Evolutionary conservation across 2,329 filamentous ascomycete genomes (phyloP), one percentile per base, ranked within the genome.

Genomic region (Fusarium sp.): DNA sequence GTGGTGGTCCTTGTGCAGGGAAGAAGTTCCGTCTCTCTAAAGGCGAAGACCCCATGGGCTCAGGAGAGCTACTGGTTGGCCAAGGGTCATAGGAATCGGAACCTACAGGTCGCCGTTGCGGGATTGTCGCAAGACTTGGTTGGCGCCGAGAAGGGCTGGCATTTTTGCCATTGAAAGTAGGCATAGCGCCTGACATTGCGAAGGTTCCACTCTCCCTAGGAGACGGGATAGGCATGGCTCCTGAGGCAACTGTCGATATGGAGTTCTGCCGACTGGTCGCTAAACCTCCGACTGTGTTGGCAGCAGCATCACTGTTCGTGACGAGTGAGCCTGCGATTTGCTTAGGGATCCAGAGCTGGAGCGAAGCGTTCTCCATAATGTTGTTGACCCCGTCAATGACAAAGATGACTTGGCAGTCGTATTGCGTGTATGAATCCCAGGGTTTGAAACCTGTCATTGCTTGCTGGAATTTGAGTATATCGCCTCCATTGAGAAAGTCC

Each of bases 271-370:
- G 73, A 24, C 55, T 64, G 11, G 58, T 20, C 8, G 63, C 46
- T 12, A 61, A 29, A 18, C 40, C 64, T 16, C 57, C 61, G 5
- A 42, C 51, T 10, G 51, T 30, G 14, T 64, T 70, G 9, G 62
- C 59, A 5, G 71, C 54, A 3, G 71, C 75, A 45, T 77, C 75
- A 5, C 74, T 77, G 10, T 70, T 76, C 1, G 66, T 78, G 20
- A 80, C 73, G 1, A 79, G 71, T 1, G 74, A 72, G 1, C 76
- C 77, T 5, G 71, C 72, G 1, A 75, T 60, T 34, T 68, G 60
- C 40, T 77, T 78, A 5, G 77, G 75, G 43, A 80, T 67, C 78
- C 78, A 80, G 32, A 80, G 73, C 20, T 80, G 78, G 12, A 79
- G 56, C 11, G 73, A 75, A 18, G 78, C 78, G 8, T 66, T 61